Evolutionary conservation across 371 early-diverging fungal genomes (phyloP).

Genomic region (Sporodiniella umbellata): DNA sequence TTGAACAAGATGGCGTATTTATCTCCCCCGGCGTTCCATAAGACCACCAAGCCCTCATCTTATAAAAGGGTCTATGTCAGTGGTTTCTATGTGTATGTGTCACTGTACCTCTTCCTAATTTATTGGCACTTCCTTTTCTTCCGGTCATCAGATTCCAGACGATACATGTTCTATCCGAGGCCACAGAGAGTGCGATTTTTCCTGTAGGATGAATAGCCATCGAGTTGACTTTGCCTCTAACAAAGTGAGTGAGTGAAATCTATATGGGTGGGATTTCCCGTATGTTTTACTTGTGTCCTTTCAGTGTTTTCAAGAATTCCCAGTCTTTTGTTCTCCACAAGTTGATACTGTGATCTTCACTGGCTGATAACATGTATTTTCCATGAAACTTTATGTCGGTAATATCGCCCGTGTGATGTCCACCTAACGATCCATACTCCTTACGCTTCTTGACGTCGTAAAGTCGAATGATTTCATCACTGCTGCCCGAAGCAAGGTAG

Average conservation of each 20-base stretch:
- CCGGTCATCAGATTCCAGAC: slow-evolving; percentile 92
- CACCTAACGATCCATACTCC: slow-evolving; percentile 86
- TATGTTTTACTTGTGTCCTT: slow-evolving; percentile 79
- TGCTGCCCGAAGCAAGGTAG: slow-evolving; percentile 91
- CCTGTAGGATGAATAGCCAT: slow-evolving; percentile 93
- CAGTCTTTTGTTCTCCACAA: slow-evolving; percentile 94
- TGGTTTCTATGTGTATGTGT: not conserved
- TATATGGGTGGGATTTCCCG: no score
- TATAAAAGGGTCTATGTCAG: not conserved
- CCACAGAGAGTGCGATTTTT: slow-evolving; percentile 83
- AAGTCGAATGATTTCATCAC: slow-evolving; percentile 91
- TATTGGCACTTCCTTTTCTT: slow-evolving; percentile 69
- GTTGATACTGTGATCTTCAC: slow-evolving; percentile 86
- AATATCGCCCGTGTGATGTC: slow-evolving; percentile 87
- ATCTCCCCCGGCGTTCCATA: slow-evolving; percentile 75
- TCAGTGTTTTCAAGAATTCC: slow-evolving; percentile 88
- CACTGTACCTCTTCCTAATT: slow-evolving; percentile 51
- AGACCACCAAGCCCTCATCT: slow-evolving; percentile 62
- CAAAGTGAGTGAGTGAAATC: not conserved
- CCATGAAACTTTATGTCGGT: slow-evolving; percentile 80
- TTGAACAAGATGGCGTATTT: slow-evolving; percentile 77
- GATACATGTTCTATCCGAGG: slow-evolving; percentile 75
- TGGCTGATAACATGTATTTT: slow-evolving; percentile 84
- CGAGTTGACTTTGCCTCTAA: slow-evolving; percentile 61
- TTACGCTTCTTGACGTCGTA: slow-evolving; percentile 86